Base-by-base conservation (phyloP, 1,139 yeast species). In the Blastobotrys capitulatus region DNA sequence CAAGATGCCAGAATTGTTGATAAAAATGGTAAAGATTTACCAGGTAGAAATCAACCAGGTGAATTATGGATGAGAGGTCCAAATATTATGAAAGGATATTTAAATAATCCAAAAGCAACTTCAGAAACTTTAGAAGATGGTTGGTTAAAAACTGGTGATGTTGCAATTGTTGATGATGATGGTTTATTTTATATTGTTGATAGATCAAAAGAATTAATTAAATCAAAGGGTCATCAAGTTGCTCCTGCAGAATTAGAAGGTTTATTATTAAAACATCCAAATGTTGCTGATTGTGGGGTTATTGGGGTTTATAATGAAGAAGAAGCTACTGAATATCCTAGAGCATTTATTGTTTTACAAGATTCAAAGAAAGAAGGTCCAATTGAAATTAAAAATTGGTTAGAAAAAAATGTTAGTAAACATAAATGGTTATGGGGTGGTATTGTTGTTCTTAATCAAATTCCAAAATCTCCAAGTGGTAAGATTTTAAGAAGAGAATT, bases 111-210 rank as follows among this genome's bases (percentile, higher is more conserved):
- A 5, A 67, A 71, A 35, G 85, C 80, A 32, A 80, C 83, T 1
- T 63, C 60, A 13, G 73, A 71, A 34, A 70, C 80, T 1, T 60
- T 82, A 42, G 80, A 71, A 22, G 84, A 83, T 29, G 86, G 86
- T 5, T 86, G 90, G 89, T 81, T 83, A 67, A 71, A 75, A 41
- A 86, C 95, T 8, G 95, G 95, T 44, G 95, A 86, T 66, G 78
- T 85, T 53, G 90, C 85, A 4, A 68, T 70, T 39, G 67, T 83
- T 44, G 77, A 73, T 38, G 61, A 63, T 9, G 72, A 72, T 38
- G 86, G 84, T 29, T 75, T 82, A 57, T 68, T 83, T 41, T 71
- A 62, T 55, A 82, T 86, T 51, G 78, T 86, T 50, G 95, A 86
- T 64, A 74, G 95, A 52, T 85, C 82, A 43, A 86, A 86, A 70